Conservation (phyloP, 805 yeast species). For the Komagataella kurtzmanii region DNA sequence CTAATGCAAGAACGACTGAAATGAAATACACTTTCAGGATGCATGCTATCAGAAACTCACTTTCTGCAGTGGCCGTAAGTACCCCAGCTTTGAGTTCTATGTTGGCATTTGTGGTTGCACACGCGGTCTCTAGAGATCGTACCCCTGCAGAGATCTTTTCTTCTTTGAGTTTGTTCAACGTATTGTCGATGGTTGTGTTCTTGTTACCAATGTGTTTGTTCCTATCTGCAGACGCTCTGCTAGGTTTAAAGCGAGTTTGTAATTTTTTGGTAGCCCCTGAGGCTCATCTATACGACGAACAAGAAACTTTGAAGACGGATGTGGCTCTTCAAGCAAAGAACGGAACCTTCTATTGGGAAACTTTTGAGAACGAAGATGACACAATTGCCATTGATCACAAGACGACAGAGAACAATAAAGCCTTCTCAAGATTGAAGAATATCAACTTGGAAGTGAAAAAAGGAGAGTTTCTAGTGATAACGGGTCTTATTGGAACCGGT, state of each 20-base stretch:
- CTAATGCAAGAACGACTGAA: slow-evolving; percentile 45
- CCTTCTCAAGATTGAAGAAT: slow-evolving; percentile 30
- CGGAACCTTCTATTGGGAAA: slow-evolving; percentile 65
- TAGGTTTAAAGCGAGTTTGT: slow-evolving; percentile 47
- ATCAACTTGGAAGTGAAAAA: slow-evolving; percentile 38
- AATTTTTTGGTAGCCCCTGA: slow-evolving; percentile 28
- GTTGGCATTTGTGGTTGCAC: slow-evolving; percentile 30
- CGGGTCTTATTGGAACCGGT: slow-evolving; percentile 74
- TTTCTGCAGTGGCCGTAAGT: slow-evolving; percentile 53
- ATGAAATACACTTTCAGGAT: slow-evolving; percentile 45
- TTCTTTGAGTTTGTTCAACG: slow-evolving; percentile 52
- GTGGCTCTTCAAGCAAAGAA: slow-evolving; percentile 26
- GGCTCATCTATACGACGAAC: slow-evolving; percentile 14
- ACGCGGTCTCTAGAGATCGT: slow-evolving; percentile 12
- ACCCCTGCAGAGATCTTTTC: slow-evolving; percentile 34
- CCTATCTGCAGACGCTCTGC: slow-evolving; percentile 48
- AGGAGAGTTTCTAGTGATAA: slow-evolving; percentile 63
- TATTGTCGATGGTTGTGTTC: slow-evolving; percentile 47
- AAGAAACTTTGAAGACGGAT: slow-evolving; percentile 5
- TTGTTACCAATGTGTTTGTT: slow-evolving; percentile 60
- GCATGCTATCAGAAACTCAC: slow-evolving; percentile 48
- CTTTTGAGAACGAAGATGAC: slow-evolving; percentile 21
- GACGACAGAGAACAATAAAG: slow-evolving; percentile 4
- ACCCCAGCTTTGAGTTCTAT: slow-evolving; percentile 64
- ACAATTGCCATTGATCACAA: not conserved